Percentiles rank a stretch among this genome's conserved stretches.
phyloP scores from a whole-genome alignment of 2,329 filamentous ascomycete species.

The Orbilia javanica region DNA sequence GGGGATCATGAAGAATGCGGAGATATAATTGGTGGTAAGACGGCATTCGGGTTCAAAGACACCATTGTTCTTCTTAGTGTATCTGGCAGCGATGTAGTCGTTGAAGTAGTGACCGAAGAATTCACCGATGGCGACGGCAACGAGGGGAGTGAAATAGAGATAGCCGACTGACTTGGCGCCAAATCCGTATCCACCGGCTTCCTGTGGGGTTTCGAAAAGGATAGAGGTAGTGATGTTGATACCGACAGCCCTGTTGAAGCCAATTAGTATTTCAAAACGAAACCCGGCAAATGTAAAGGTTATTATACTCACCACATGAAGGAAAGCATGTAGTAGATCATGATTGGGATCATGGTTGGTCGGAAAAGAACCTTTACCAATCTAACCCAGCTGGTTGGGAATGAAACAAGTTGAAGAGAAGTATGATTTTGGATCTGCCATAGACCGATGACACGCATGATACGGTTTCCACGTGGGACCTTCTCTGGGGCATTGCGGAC shows the following conservation, averaged over 20 bases:
- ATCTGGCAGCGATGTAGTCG: conserved; percentile 61
- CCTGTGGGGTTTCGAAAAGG: conserved; percentile 58
- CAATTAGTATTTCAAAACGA: conserved; percentile 1
- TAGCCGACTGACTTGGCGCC: conserved; percentile 57
- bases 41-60: conserved; percentile 59
- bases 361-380: conserved; percentile 59
- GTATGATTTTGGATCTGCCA: conserved; percentile 64
- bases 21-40: conserved; percentile 59
- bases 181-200: conserved; percentile 60
- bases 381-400: conserved; percentile 59
- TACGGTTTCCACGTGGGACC: conserved; percentile 63
- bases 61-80: conserved; percentile 60
- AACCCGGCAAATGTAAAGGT: neutral
- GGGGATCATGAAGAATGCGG: conserved; percentile 59
- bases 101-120: conserved; percentile 62
- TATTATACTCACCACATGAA: conserved; percentile 60
- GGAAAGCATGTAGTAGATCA: conserved; percentile 59
- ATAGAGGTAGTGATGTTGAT: conserved; percentile 62
- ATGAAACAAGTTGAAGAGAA: conserved; percentile 62
- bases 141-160: conserved; percentile 63
- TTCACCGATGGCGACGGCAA: conserved; percentile 61
- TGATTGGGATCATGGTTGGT: conserved; percentile 57
- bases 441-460: conserved; percentile 62
- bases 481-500: conserved; percentile 66
- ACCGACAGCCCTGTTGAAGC: conserved; percentile 58